phyloP scores from a whole-genome alignment of 2,329 filamentous ascomycete genomes.

The Penicillium nordicum region DNA sequence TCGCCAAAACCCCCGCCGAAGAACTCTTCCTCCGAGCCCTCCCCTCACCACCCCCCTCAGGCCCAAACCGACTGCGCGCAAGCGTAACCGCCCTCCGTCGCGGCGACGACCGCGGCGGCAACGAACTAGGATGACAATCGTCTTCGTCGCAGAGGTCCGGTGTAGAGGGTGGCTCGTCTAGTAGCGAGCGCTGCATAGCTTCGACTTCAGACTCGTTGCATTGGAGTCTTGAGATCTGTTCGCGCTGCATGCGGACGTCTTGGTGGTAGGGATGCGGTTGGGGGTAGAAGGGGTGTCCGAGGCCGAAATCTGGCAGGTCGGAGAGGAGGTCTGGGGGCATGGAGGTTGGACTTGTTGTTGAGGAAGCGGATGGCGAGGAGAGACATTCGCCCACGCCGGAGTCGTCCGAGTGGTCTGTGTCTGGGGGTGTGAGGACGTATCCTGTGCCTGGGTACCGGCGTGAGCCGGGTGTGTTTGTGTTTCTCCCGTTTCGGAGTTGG shows the following conservation, averaged over 20 bases:
- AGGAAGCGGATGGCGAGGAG: conserved; percentile 58
- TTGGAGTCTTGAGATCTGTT: conserved; percentile 41
- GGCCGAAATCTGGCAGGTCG: not conserved
- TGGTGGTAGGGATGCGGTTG: conserved; percentile 10
- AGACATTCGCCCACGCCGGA: conserved; percentile 37
- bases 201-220: conserved; percentile 38
- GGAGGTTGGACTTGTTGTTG: conserved; percentile 31
- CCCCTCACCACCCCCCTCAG: conserved; percentile 11
- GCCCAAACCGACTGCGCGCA: conserved; percentile 30
- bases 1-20: conserved; percentile 22
- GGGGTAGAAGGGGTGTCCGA: not conserved
- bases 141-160: conserved; percentile 20
- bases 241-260: conserved; percentile 36
- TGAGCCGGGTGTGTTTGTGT: conserved; percentile 12
- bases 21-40: conserved; percentile 30
- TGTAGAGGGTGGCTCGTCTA: not conserved
- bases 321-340: conserved; percentile 25
- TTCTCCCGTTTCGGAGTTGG: not conserved
- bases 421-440: conserved; percentile 37
- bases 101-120: conserved; percentile 35
- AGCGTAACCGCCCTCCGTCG: conserved; percentile 29
- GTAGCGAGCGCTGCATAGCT: conserved; percentile 23
- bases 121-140: conserved; percentile 39
- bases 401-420: conserved; percentile 34
- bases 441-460: conserved; percentile 6